Conservation (phyloP, 768 basidiomycete genomes). For the Cystobasidium onofrii region DNA sequence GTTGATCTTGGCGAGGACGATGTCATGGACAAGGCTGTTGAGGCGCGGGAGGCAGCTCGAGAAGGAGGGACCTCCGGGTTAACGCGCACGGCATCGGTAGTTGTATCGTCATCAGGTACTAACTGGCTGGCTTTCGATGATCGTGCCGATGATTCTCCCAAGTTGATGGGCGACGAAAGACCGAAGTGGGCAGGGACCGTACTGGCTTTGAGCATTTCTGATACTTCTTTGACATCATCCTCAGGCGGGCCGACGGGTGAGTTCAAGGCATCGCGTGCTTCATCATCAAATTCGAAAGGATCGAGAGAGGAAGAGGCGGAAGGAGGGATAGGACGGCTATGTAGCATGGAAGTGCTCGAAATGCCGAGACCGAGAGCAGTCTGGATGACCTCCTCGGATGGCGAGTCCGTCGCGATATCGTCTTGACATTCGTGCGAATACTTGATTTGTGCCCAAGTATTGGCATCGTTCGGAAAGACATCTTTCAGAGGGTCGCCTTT, state of each 20-base stretch:
- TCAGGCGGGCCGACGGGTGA: conserved; percentile 8
- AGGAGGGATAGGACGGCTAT: neutral
- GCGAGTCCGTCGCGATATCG: neutral
- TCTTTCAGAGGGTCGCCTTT: conserved; percentile 38
- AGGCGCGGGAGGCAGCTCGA: neutral
- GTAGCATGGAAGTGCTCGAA: conserved; percentile 6
- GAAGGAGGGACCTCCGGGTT: neutral
- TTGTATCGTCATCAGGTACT: neutral
- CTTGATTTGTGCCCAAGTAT: conserved; percentile 35
- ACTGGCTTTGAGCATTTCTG: conserved; percentile 34
- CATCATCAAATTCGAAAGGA: conserved; percentile 28
- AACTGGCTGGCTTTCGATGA: neutral
- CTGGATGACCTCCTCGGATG: conserved; percentile 17
- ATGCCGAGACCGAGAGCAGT: conserved; percentile 38
- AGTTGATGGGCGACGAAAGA: conserved; percentile 40
- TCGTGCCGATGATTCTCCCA: conserved; percentile 27
- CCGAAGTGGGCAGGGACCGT: neutral
- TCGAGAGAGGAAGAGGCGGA: conserved; percentile 27
- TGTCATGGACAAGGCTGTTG: neutral
- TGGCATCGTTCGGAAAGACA: conserved; percentile 38
- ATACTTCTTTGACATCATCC: conserved; percentile 39
- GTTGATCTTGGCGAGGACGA: neutral
- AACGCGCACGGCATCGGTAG: neutral
- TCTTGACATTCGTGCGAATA: neutral
- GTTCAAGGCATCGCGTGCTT: neutral